phyloP scores from a whole-genome alignment of 106 monocot genomes.

The Allium sativum region DNA sequence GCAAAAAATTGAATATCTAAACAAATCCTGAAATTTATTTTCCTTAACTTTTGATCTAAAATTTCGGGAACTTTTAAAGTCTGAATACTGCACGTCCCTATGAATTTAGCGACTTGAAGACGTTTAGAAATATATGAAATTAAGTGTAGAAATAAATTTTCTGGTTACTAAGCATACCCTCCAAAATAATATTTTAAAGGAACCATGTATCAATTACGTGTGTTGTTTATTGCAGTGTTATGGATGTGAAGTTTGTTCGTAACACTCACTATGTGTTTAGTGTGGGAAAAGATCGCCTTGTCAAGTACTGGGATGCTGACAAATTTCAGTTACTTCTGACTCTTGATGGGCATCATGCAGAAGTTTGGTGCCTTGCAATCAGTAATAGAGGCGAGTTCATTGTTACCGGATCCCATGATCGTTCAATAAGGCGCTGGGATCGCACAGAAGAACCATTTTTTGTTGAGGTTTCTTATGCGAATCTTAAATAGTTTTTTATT shows the following conservation, averaged over 20 bases:
- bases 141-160: no score
- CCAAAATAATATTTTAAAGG: no score
- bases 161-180: no score
- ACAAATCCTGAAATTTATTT: constrained; percentile 3
- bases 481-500: no score
- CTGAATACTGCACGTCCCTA: no score
- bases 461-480: constrained; percentile 45
- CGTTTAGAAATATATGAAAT: no score
- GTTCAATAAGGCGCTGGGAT: constrained; percentile 95
- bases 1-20: no score
- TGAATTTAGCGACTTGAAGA: no score
- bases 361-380: constrained; percentile 80
- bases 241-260: constrained; percentile 79
- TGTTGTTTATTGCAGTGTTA: constrained; percentile 47
- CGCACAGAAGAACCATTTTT: constrained; percentile 88
- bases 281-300: constrained; percentile 84
- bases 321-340: constrained; percentile 86
- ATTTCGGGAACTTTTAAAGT: no score
- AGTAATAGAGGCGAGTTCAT: constrained; percentile 87
- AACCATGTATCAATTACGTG: background rate
- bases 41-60: no score
- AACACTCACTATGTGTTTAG: constrained; percentile 95
- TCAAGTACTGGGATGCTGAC: constrained; percentile 99
- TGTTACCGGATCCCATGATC: constrained; percentile 92
- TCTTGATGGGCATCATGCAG: constrained; percentile 94